A percentile compares a stretch with the other conserved stretches of the same genome.
phyloP scores from a whole-genome alignment of 495 filamentous ascomycete genomes.

The Pseudevernia furfuracea region DNA sequence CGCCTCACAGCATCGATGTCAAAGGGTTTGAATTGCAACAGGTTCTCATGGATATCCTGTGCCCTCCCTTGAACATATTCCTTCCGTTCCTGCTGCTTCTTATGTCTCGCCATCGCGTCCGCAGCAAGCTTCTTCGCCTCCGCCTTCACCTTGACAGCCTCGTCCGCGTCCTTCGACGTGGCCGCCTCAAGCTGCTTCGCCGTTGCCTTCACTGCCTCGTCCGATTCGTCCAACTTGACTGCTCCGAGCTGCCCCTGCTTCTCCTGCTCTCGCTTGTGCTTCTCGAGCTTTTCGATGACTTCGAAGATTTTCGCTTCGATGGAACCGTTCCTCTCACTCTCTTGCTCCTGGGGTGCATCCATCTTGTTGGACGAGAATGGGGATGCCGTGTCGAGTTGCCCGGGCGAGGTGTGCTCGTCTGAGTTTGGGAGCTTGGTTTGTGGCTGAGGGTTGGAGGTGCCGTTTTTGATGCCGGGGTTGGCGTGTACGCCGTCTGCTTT shows the following conservation, averaged over 20 bases:
- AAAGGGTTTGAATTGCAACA: not conserved
- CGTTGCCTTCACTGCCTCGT: not conserved
- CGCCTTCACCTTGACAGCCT: not conserved
- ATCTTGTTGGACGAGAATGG: not conserved
- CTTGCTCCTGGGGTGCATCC: not conserved
- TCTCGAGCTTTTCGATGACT: not conserved
- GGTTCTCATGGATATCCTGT: not conserved
- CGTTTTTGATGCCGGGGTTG: not conserved
- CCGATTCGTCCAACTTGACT: not conserved
- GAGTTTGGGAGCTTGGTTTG: not conserved
- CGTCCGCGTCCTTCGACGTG: not conserved
- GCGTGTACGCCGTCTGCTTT: not conserved
- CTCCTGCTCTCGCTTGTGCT: not conserved
- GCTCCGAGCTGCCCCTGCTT: not conserved
- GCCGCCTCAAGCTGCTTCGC: not conserved
- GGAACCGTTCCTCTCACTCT: not conserved
- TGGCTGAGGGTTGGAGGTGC: not conserved
- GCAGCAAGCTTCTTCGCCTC: not conserved
- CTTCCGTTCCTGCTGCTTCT: not conserved
- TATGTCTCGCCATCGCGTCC: not conserved
- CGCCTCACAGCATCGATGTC: not conserved
- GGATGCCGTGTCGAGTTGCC: not conserved
- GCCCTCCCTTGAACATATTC: not conserved
- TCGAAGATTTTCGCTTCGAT: not conserved
- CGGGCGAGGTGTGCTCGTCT: not conserved